Evolutionary conservation across 73 alveolate genomes (phyloP), one percentile per base, ranked within the genome.

Genomic region (Blepharisma japonicum): DNA sequence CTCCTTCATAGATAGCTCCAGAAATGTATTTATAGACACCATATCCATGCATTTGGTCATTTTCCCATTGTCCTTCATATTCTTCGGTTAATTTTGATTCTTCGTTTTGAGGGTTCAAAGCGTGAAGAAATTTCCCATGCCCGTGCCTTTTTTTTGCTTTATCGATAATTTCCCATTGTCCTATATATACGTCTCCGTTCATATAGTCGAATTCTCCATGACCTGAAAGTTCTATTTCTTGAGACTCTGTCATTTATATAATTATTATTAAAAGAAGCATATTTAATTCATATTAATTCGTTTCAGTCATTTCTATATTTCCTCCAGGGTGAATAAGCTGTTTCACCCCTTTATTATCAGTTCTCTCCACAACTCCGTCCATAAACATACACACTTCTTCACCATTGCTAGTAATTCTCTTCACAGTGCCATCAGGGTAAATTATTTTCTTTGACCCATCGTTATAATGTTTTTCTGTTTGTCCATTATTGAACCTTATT

Each of bases 21-120:
- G 95, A 80, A 18, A 96, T 80, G 79, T 74, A 95, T 47, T 88
- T 89, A 68, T 91, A 87, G 4, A 83, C 72, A 6, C 97, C 99
- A 77, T 95, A 85, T 32, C 99, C 98, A 45, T 94, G 96, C 97
- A 92, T 92, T 68, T 80, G 81, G 82, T 90, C 97, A 46, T 96
- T 90, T 38, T 78, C 90, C 94, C 97, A 89, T 66, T 88, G 92
- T 46, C 99, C 99, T 68, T 90, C 94, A 82, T 92, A 96, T 81
- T 87, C 95, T 83, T 94, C 96, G 18, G 71, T 71, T 74, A 21
- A 88, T 7, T 67, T 56, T 67, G 27, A 23, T 20, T 14, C 6
- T 25, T 71, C 45, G n/a, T 20, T 6, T 27, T 72, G 51, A 7
- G 46, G 25, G 39, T 32, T 82, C 7, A 87, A 85, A n/a, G 87